Percentiles rank a stretch among this genome's conserved stretches.
phyloP scores from a whole-genome alignment of 257 asterid genomes.

The Petrea volubilis region DNA sequence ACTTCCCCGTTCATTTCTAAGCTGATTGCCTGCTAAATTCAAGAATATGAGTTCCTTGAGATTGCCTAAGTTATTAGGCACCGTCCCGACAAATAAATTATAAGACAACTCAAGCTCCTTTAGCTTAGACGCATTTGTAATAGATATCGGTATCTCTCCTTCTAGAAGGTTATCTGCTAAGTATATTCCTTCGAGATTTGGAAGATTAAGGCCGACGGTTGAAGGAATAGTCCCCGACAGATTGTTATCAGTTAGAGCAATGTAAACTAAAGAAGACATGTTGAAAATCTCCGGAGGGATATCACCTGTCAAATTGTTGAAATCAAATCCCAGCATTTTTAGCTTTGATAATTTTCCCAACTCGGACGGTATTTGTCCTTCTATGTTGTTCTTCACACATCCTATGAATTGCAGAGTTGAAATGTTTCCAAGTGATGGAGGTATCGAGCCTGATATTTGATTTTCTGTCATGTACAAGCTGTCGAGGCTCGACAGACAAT shows the following conservation, averaged over 20 bases:
- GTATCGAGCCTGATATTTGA: constrained; percentile 30
- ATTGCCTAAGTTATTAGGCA: constrained; percentile 39
- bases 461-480: constrained; percentile 23
- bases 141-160: constrained; percentile 31
- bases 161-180: constrained; percentile 28
- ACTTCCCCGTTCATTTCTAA: constrained; percentile 17
- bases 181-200: constrained; percentile 36
- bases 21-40: constrained; percentile 29
- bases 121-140: constrained; percentile 36
- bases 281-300: constrained; percentile 42
- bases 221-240: constrained; percentile 32
- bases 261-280: constrained; percentile 28
- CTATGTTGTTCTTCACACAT: constrained; percentile 23
- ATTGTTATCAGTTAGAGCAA: constrained; percentile 30
- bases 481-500: constrained; percentile 30
- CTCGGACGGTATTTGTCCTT: constrained; percentile 35
- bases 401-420: constrained; percentile 33
- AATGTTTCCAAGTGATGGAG: constrained; percentile 35
- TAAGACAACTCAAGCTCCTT: constrained; percentile 30
- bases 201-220: constrained; percentile 32
- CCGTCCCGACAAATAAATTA: constrained; percentile 31
- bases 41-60: constrained; percentile 30
- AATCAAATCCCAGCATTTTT: constrained; percentile 33
- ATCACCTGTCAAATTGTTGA: constrained; percentile 31
- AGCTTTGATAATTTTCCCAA: constrained; percentile 31